These are phyloP conservation scores for Dioszegia hungarica DNA, from an alignment of 768 basidiomycete genomes.

Conservation along the genomic window DNA sequence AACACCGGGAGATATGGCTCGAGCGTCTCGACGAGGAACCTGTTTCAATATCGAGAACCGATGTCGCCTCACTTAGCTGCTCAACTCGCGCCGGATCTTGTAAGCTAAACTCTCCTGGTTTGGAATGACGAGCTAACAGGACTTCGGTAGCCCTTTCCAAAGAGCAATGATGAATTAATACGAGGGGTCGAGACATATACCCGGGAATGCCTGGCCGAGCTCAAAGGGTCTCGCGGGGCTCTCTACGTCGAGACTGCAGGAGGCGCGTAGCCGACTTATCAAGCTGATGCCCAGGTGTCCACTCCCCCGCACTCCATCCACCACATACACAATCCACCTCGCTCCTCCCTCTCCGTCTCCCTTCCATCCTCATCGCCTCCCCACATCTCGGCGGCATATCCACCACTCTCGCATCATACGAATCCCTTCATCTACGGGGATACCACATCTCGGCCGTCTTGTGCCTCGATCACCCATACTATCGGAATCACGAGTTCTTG, in stretches of 20 bases:
- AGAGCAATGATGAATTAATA: constrained; percentile 62
- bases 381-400: constrained; percentile 90
- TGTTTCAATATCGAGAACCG: constrained; percentile 79
- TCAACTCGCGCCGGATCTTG: constrained; percentile 45
- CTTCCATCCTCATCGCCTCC: constrained; percentile 81
- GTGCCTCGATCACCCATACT: constrained; percentile 78
- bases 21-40: constrained; percentile 61
- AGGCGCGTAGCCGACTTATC: constrained; percentile 62
- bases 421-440: constrained; percentile 82
- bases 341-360: constrained; percentile 80
- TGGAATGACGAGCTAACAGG: neutral
- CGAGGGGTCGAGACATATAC: constrained; percentile 63
- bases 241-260: constrained; percentile 93
- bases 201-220: constrained; percentile 53
- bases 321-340: constrained; percentile 75
- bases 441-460: constrained; percentile 80
- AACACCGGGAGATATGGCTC: constrained; percentile 32
- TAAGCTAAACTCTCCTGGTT: constrained; percentile 8
- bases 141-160: constrained; percentile 53
- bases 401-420: constrained; percentile 84
- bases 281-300: constrained; percentile 64
- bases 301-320: constrained; percentile 76
- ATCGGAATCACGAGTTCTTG: constrained; percentile 81
- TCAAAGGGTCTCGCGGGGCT: constrained; percentile 44
- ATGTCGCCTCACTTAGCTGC: constrained; percentile 91